phyloP scores from a whole-genome alignment of 305 asterid genomes.

The Fraxinus dipetala region DNA sequence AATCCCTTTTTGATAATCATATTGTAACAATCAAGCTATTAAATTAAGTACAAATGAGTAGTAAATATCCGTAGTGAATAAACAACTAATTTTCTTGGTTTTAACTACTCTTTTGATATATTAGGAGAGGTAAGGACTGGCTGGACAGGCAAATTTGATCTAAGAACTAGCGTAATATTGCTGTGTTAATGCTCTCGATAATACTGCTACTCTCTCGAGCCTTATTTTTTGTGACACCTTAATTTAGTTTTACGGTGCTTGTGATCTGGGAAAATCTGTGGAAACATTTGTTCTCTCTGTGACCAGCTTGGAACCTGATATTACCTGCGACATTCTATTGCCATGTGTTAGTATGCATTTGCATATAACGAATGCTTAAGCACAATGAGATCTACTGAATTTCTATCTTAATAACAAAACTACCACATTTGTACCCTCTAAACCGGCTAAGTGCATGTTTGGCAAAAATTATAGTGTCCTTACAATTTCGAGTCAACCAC shows the following conservation, averaged over 20 bases:
- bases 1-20: neutral
- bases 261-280: neutral
- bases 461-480: neutral
- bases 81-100: neutral
- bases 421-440: neutral
- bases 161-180: neutral
- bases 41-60: conserved; percentile 1
- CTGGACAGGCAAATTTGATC: neutral
- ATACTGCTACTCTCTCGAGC: neutral
- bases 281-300: neutral
- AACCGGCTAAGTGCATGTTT: neutral
- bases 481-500: neutral
- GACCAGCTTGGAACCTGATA: neutral
- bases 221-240: neutral
- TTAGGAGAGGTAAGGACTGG: neutral
- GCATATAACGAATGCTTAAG: neutral
- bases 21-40: neutral
- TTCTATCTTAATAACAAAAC: neutral
- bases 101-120: neutral
- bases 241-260: neutral
- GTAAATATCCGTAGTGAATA: neutral
- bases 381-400: neutral
- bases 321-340: neutral
- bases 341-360: neutral
- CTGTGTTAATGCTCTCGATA: neutral